Conservation (phyloP, 305 asterid genomes). For the Fraxinus latifolia region DNA sequence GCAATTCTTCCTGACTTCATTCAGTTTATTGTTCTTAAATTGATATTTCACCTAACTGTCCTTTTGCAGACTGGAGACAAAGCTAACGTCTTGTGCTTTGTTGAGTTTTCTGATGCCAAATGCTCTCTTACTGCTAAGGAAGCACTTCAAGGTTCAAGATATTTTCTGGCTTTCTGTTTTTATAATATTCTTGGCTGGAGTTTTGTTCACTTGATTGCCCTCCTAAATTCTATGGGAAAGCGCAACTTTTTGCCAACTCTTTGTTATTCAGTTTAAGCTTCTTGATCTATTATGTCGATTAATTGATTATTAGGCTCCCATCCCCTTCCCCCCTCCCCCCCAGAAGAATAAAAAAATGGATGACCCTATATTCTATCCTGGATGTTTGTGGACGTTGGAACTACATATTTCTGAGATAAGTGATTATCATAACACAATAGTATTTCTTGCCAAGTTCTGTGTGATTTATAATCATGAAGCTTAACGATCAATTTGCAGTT, state of each 20-base stretch:
- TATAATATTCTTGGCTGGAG: not conserved
- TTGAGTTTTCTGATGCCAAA: constrained; percentile 43
- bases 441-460: not conserved
- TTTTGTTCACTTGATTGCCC: not conserved
- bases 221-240: not conserved
- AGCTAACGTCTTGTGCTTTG: constrained; percentile 39
- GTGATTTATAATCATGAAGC: not conserved
- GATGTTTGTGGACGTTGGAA: not conserved
- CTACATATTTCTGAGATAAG: not conserved
- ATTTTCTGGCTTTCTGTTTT: not conserved
- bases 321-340: not conserved
- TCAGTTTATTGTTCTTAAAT: not conserved
- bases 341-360: not conserved
- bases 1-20: not conserved
- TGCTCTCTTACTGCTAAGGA: constrained; percentile 36
- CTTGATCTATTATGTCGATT: not conserved
- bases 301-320: not conserved
- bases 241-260: not conserved
- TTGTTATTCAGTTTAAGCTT: not conserved
- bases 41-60: not conserved
- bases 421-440: not conserved
- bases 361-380: not conserved
- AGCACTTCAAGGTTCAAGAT: constrained; percentile 39
- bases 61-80: constrained; percentile 35
- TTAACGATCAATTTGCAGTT: not conserved